Percentiles rank a stretch among this genome's conserved stretches.
These are phyloP conservation scores for Xylaria curta DNA, from an alignment of 495 filamentous ascomycete genomes.

Conservation along the genomic window DNA sequence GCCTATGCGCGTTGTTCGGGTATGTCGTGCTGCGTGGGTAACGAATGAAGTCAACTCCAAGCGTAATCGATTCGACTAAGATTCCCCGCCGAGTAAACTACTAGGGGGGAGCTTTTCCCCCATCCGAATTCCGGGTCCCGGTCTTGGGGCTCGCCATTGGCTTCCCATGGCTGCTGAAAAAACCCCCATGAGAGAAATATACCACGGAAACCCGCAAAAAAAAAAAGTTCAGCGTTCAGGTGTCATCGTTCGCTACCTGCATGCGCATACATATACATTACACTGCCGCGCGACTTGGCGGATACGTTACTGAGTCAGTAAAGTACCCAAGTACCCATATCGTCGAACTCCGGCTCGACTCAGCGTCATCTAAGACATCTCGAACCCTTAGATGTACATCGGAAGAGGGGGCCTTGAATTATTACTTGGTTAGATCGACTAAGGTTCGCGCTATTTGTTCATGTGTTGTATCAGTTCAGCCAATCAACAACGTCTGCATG, in stretches of 20 bases:
- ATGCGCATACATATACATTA: conserved; percentile 13
- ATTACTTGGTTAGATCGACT: too few species aligned
- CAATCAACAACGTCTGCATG: neutral
- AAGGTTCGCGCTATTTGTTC: neutral
- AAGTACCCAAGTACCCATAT: neutral
- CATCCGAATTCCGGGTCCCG: conserved; percentile 11
- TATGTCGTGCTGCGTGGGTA: neutral
- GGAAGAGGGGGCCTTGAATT: neutral
- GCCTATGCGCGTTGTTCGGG: neutral
- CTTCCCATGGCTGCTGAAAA: conserved; percentile 26
- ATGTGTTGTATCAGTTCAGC: neutral
- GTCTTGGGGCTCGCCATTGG: conserved; percentile 19
- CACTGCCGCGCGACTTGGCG: neutral
- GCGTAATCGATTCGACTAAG: neutral
- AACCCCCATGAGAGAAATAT: neutral
- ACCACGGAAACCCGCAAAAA: neutral
- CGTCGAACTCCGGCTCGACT: conserved; percentile 15
- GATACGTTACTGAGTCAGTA: neutral
- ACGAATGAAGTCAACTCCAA: neutral
- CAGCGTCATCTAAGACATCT: neutral
- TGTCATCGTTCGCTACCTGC: conserved; percentile 23
- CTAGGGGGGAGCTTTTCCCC: neutral
- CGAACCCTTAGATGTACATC: conserved; percentile 1
- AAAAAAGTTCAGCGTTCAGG: conserved; percentile 20
- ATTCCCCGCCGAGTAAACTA: conserved; percentile 13